phyloP scores from a whole-genome alignment of 116 monocot genomes.

The Dioscorea cayenensis region DNA sequence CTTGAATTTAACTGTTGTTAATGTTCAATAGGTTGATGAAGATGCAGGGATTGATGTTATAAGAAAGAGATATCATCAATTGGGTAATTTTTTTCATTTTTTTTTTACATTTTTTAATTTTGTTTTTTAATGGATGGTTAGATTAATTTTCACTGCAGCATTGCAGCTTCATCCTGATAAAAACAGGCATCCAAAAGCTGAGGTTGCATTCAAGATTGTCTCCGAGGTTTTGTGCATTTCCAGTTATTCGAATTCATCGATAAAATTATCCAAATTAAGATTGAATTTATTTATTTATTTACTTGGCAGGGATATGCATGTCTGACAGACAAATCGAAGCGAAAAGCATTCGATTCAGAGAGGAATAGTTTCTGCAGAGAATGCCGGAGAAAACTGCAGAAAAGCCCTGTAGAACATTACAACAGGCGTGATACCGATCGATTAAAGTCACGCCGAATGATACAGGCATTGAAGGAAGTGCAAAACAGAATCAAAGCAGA shows the following conservation, averaged over 20 bases:
- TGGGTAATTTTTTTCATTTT: slow-evolving; percentile 32
- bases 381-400: slow-evolving; percentile 29
- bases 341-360: slow-evolving; percentile 42
- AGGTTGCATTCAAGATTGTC: slow-evolving; percentile 74
- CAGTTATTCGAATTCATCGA: too few relatives aligned
- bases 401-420: neutral
- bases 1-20: neutral
- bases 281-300: neutral
- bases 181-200: slow-evolving; percentile 77
- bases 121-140: neutral
- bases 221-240: slow-evolving; percentile 43
- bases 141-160: slow-evolving; percentile 28
- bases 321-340: slow-evolving; percentile 54
- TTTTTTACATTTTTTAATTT: neutral
- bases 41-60: slow-evolving; percentile 42
- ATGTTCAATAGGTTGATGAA: slow-evolving; percentile 34
- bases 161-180: slow-evolving; percentile 87
- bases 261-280: neutral
- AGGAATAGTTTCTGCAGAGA: slow-evolving; percentile 35
- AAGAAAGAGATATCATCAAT: slow-evolving; percentile 48
- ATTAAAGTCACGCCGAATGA: neutral
- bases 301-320: slow-evolving; percentile 60
- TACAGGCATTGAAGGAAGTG: slow-evolving; percentile 29
- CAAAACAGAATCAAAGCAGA: slow-evolving; percentile 42
- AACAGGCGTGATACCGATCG: neutral